A percentile compares a stretch with the other conserved stretches of the same genome.
phyloP scores from a whole-genome alignment of 805 yeast genomes.

The Candida adriatica region DNA sequence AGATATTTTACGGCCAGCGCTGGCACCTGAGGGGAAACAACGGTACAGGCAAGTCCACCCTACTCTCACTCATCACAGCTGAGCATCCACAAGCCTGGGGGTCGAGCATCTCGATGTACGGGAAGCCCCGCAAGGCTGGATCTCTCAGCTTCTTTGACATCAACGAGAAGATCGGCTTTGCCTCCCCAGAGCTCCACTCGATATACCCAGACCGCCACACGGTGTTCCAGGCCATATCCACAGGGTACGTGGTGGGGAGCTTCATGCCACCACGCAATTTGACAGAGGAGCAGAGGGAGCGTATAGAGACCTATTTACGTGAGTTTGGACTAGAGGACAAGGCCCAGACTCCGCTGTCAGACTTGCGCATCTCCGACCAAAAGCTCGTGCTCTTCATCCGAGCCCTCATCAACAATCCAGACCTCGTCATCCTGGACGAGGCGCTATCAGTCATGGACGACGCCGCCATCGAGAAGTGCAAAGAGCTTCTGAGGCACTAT shows the following conservation, averaged over 20 bases:
- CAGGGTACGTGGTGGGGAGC: conserved; percentile 72
- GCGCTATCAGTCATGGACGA: conserved; percentile 89
- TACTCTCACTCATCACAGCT: conserved; percentile 76
- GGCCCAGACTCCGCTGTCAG: conserved; percentile 39
- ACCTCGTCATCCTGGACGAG: conserved; percentile 78
- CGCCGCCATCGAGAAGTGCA: conserved; percentile 48
- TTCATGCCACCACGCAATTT: conserved; percentile 42
- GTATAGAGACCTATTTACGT: conserved; percentile 39
- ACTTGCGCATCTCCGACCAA: conserved; percentile 64
- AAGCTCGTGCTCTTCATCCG: conserved; percentile 71
- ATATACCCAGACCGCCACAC: conserved; percentile 60
- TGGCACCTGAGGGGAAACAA: conserved; percentile 90
- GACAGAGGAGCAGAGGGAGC: conserved; percentile 28
- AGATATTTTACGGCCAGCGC: conserved; percentile 60
- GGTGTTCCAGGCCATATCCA: conserved; percentile 51
- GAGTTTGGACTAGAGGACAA: conserved; percentile 36
- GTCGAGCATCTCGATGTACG: conserved; percentile 54
- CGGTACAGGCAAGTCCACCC: conserved; percentile 91
- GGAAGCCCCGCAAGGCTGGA: conserved; percentile 69
- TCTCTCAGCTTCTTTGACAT: conserved; percentile 68
- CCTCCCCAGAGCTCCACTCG: conserved; percentile 90
- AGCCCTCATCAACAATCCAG: conserved; percentile 72
- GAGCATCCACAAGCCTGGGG: conserved; percentile 98
- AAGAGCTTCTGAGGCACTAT: conserved; percentile 42
- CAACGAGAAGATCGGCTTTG: conserved; percentile 72